phyloP scores from a whole-genome alignment of 176 grass and related monocot genomes.

The Eragrostis nindensis region DNA sequence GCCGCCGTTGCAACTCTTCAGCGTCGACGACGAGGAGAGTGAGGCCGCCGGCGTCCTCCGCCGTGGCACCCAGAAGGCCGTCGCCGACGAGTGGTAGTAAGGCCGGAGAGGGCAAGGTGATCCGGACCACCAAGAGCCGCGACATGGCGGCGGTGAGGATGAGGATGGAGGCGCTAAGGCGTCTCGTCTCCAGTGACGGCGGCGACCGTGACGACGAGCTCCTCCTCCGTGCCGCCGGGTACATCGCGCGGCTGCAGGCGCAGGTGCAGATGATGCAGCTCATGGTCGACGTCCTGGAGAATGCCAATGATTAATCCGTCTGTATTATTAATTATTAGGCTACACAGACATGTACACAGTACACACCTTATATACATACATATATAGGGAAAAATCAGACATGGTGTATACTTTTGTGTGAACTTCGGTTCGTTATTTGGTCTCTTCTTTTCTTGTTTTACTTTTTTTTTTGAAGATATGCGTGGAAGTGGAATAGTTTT shows the following conservation, averaged over 20 bases:
- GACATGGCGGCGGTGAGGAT: slow-evolving; percentile 29
- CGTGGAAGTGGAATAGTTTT: too few species aligned
- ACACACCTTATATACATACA: not conserved
- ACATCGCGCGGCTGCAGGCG: slow-evolving; percentile 55
- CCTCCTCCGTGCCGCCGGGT: slow-evolving; percentile 44
- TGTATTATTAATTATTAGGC: not conserved
- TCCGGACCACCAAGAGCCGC: not conserved
- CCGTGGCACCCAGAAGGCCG: not conserved
- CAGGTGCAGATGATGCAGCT: slow-evolving; percentile 55
- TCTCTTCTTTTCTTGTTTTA: not conserved
- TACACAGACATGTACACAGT: not conserved
- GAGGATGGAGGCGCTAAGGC: slow-evolving; percentile 49
- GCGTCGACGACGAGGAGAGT: not conserved
- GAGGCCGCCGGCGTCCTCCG: not conserved
- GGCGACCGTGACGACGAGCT: slow-evolving; percentile 40
- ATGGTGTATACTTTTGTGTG: not conserved
- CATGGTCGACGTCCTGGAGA: slow-evolving; percentile 55
- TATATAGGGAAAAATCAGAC: too few species aligned
- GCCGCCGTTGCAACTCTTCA: not conserved
- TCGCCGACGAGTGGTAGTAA: not conserved
- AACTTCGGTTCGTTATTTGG: not conserved
- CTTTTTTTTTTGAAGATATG: not conserved
- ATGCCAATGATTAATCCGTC: not conserved
- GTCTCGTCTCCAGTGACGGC: slow-evolving; percentile 39
- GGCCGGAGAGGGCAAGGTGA: not conserved